These are phyloP conservation scores for Coleophoma crateriformis DNA, from an alignment of 2,329 filamentous ascomycete genomes.

Conservation along the genomic window DNA sequence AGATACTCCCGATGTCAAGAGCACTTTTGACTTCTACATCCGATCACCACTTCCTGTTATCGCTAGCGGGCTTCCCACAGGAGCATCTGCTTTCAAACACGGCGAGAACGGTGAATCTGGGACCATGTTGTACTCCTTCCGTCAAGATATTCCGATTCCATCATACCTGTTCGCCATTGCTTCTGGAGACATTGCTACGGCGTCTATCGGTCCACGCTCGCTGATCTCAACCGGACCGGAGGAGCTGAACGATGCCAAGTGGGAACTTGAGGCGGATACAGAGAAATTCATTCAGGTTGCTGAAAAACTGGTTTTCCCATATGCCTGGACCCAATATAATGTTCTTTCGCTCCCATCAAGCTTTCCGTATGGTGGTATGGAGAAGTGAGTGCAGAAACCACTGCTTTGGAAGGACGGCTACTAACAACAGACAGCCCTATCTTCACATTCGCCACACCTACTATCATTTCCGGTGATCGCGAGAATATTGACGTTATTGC, in stretches of 20 bases:
- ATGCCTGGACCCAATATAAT: conserved; percentile 94
- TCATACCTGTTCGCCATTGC: conserved; percentile 94
- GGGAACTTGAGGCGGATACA: conserved; percentile 87
- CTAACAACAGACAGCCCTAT: conserved; percentile 77
- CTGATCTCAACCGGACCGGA: conserved; percentile 84
- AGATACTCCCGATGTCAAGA: conserved; percentile 96
- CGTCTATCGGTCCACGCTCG: conserved; percentile 81
- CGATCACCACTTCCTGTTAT: conserved; percentile 84
- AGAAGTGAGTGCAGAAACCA: neutral
- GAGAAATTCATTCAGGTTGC: conserved; percentile 87
- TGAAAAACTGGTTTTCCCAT: conserved; percentile 77
- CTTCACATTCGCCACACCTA: conserved; percentile 92
- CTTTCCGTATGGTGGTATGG: conserved; percentile 73
- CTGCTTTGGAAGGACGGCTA: conserved; percentile 27
- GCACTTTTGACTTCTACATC: conserved; percentile 87
- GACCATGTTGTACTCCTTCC: conserved; percentile 71
- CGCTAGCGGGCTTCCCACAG: conserved; percentile 70
- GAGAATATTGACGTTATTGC: conserved; percentile 97
- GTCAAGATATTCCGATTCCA: conserved; percentile 88
- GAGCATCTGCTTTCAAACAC: conserved; percentile 42
- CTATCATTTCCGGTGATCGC: conserved; percentile 83
- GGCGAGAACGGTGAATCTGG: conserved; percentile 44
- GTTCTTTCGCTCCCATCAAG: conserved; percentile 84
- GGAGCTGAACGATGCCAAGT: conserved; percentile 76
- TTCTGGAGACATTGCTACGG: conserved; percentile 75